These are phyloP conservation scores for Erucastrum elatum DNA, from an alignment of 345 rosid species.

Conservation along the genomic window DNA sequence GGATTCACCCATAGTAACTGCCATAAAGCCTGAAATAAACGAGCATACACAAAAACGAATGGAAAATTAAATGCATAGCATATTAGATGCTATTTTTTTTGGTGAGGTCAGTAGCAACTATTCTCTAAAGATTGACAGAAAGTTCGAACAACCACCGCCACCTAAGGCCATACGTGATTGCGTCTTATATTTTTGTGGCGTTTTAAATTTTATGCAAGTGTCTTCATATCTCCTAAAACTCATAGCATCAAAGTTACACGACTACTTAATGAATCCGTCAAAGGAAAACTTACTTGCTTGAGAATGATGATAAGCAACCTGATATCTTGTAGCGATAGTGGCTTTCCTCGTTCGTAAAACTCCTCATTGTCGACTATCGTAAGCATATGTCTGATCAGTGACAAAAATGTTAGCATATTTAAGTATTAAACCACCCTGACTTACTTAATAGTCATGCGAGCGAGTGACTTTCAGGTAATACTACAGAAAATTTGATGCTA, in stretches of 20 bases:
- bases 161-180: constrained; percentile 3
- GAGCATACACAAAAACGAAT: neutral
- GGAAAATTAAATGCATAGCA: neutral
- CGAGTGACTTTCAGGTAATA: neutral
- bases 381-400: constrained; percentile 91
- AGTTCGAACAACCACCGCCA: neutral
- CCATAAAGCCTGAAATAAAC: constrained; percentile 78
- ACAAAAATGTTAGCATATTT: constrained; percentile 20
- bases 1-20: constrained; percentile 90
- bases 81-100: neutral
- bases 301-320: constrained; percentile 70
- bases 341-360: constrained; percentile 94
- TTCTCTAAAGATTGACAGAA: too few species aligned
- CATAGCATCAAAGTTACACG: constrained; percentile 17
- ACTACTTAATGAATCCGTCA: neutral
- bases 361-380: constrained; percentile 93
- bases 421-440: constrained; percentile 1
- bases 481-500: neutral
- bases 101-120: neutral
- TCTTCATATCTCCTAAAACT: constrained; percentile 19
- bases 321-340: constrained; percentile 75
- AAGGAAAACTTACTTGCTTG: constrained; percentile 61
- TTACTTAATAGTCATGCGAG: constrained; percentile 3
- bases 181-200: neutral
- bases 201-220: neutral